Conservation (phyloP, 306 rosid genomes). For the Crotalaria pallida region DNA sequence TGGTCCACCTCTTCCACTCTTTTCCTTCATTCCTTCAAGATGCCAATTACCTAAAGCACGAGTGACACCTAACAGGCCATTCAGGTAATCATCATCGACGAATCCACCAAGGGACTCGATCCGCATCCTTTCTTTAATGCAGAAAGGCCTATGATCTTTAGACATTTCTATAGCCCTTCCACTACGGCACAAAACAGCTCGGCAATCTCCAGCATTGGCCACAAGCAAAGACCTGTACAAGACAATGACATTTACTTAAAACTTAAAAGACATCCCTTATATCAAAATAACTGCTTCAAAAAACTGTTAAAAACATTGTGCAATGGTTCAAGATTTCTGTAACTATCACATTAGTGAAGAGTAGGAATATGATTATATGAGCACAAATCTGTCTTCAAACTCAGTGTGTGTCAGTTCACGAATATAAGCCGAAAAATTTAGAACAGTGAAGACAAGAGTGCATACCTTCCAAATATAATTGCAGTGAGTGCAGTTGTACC, state of each 20-base stretch:
- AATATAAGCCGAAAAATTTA: not conserved
- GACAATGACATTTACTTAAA: not conserved
- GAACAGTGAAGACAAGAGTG: not conserved
- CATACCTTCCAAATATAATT: slow-evolving; percentile 84
- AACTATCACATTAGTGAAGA: not conserved
- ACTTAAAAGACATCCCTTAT: not conserved
- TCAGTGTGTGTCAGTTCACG: not conserved
- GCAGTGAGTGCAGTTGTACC: slow-evolving; percentile 97
- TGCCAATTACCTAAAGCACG: slow-evolving; percentile 97
- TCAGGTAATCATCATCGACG: slow-evolving; percentile 64
- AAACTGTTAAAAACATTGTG: not conserved
- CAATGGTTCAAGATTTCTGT: not conserved
- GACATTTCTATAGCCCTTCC: slow-evolving; percentile 81
- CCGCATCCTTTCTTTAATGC: slow-evolving; percentile 62
- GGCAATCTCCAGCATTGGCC: slow-evolving; percentile 96
- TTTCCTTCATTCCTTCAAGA: slow-evolving; percentile 85
- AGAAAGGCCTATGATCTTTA: slow-evolving; percentile 71
- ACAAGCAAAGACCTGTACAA: slow-evolving; percentile 77
- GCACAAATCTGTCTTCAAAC: not conserved
- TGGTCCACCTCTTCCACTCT: slow-evolving; percentile 64
- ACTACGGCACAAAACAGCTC: slow-evolving; percentile 74
- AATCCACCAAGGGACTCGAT: slow-evolving; percentile 78
- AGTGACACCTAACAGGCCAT: slow-evolving; percentile 72
- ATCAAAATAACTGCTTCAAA: not conserved
- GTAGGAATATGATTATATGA: not conserved